phyloP scores from a whole-genome alignment of 805 yeast genomes.

The Spencermartinsiella europaea region DNA sequence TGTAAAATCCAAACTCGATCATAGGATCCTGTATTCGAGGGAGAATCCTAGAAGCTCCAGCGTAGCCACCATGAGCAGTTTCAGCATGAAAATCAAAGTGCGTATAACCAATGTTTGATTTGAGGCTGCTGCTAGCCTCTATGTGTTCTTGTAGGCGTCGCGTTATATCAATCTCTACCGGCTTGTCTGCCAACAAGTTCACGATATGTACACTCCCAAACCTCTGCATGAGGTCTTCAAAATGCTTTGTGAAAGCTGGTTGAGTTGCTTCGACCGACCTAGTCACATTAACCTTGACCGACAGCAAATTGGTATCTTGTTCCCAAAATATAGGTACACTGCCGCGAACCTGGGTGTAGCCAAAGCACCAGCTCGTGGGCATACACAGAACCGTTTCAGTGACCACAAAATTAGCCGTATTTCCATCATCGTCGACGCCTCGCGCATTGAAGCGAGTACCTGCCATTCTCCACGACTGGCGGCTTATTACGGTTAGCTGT shows the following conservation, averaged over 20 bases:
- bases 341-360: slow-evolving; percentile 90
- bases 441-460: slow-evolving; percentile 94
- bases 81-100: slow-evolving; percentile 93
- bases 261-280: slow-evolving; percentile 89
- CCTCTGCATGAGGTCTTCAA: slow-evolving; percentile 58
- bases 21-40: slow-evolving; percentile 61
- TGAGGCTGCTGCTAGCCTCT: slow-evolving; percentile 32
- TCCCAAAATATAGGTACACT: slow-evolving; percentile 98
- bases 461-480: slow-evolving; percentile 96
- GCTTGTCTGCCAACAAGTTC: slow-evolving; percentile 76
- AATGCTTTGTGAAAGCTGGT: slow-evolving; percentile 82
- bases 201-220: slow-evolving; percentile 88
- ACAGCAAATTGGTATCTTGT: slow-evolving; percentile 86
- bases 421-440: slow-evolving; percentile 92
- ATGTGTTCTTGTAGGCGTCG: slow-evolving; percentile 61
- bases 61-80: slow-evolving; percentile 85
- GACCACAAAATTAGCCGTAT: slow-evolving; percentile 94
- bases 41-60: slow-evolving; percentile 68
- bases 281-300: slow-evolving; percentile 73
- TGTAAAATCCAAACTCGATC: slow-evolving; percentile 76
- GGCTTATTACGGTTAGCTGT: slow-evolving; percentile 72
- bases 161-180: slow-evolving; percentile 70
- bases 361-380: slow-evolving; percentile 49
- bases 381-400: slow-evolving; percentile 74
- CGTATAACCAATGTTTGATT: slow-evolving; percentile 47